A percentile compares a stretch with the other conserved stretches of the same genome.
phyloP scores from a whole-genome alignment of 345 rosid genomes.

The Gossypium rotundifolium region DNA sequence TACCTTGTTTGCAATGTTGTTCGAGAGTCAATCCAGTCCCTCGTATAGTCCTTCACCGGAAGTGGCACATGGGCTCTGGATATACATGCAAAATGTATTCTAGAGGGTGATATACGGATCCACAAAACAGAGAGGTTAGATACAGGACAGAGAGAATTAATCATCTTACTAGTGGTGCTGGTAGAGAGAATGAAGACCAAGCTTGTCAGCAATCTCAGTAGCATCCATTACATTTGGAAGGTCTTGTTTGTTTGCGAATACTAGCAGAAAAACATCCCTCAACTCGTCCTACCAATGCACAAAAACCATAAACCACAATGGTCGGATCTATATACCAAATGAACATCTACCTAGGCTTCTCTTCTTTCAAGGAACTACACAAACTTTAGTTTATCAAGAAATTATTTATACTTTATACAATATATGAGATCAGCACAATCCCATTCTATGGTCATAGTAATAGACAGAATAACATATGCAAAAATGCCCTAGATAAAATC shows the following conservation, averaged over 20 bases:
- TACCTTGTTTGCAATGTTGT: conserved; percentile 89
- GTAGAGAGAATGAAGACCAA: conserved; percentile 57
- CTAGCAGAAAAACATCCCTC: conserved; percentile 62
- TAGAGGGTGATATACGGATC: neutral
- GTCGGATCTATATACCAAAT: conserved; percentile 40
- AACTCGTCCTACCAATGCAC: conserved; percentile 42
- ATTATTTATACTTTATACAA: no score
- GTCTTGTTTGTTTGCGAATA: conserved; percentile 78
- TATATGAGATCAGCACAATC: no score
- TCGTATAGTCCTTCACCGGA: conserved; percentile 90
- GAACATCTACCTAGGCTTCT: neutral
- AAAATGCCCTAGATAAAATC: no score
- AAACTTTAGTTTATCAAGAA: neutral
- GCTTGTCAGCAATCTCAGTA: conserved; percentile 63
- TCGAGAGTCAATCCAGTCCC: conserved; percentile 96
- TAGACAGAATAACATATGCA: no score
- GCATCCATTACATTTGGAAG: conserved; percentile 75
- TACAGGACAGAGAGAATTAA: neutral
- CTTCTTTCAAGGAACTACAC: neutral
- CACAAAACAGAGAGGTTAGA: neutral
- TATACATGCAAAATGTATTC: conserved; percentile 50
- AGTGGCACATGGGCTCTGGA: conserved; percentile 94
- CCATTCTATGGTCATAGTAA: no score
- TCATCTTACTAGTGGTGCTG: conserved; percentile 53
- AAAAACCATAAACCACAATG: conserved; percentile 50